A percentile compares a stretch with the other conserved stretches of the same genome.
Conservation (phyloP, 164 flowering plant genomes). For the Dillenia suffruticosa region DNA sequence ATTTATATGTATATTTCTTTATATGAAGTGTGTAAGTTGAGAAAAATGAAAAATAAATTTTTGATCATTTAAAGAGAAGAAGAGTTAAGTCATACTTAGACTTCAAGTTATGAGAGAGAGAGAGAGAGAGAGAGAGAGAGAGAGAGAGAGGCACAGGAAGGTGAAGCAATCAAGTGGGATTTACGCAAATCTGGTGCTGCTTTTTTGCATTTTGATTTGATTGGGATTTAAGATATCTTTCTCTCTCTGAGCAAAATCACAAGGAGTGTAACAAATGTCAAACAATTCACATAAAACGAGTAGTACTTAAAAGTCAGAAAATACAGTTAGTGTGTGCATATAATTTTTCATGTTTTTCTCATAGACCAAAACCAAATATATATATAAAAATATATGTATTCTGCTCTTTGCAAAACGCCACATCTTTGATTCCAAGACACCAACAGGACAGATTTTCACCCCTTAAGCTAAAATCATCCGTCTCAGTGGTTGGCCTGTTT, state of each 20-base stretch:
- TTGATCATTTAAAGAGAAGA: slow-evolving; percentile 26
- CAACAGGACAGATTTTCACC: too few species aligned
- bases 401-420: too few species aligned
- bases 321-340: background rate
- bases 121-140: slow-evolving; percentile 16
- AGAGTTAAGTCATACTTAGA: slow-evolving; percentile 51
- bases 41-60: slow-evolving; percentile 2
- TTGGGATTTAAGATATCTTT: slow-evolving; percentile 63
- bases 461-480: too few species aligned
- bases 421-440: too few species aligned
- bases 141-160: slow-evolving; percentile 15
- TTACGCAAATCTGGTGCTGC: slow-evolving; percentile 65
- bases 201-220: slow-evolving; percentile 38
- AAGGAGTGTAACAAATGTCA: slow-evolving; percentile 2
- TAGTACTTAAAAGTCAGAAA: slow-evolving; percentile 7
- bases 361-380: too few species aligned
- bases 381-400: too few species aligned
- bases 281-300: slow-evolving; percentile 2
- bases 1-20: background rate
- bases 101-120: slow-evolving; percentile 45
- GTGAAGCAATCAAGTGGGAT: slow-evolving; percentile 75
- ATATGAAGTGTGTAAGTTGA: background rate
- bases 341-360: background rate
- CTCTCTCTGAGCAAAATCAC: slow-evolving; percentile 3
- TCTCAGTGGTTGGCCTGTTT: too few species aligned